Evolutionary conservation across 306 rosid species (phyloP).

Genomic region (Quillaja saponaria): DNA sequence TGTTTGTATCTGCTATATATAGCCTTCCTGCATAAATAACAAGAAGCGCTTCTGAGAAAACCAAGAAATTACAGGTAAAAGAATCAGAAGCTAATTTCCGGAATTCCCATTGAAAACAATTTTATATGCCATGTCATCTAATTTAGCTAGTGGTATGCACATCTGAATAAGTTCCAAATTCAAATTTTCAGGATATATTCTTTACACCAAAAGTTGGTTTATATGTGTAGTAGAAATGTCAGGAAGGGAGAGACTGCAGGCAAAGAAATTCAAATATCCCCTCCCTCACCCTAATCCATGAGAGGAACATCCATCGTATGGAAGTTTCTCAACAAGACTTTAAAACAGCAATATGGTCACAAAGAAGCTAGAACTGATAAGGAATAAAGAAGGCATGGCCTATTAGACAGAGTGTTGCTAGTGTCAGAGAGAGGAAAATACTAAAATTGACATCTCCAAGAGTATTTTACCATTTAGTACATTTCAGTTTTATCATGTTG

Average conservation of each 20-base stretch:
- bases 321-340: slow-evolving; percentile 1
- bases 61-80: slow-evolving; percentile 7
- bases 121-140: too few species aligned
- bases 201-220: slow-evolving; percentile 5
- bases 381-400: not conserved
- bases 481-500: slow-evolving; percentile 14
- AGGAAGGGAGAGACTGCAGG: not conserved
- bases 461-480: slow-evolving; percentile 6
- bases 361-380: not conserved
- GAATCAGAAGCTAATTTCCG: slow-evolving; percentile 23
- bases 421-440: not conserved
- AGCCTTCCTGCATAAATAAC: slow-evolving; percentile 64
- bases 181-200: slow-evolving; percentile 23
- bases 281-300: not conserved
- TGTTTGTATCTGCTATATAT: slow-evolving; percentile 90
- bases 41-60: slow-evolving; percentile 5
- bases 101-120: slow-evolving; percentile 16
- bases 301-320: not conserved
- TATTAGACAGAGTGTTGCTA: not conserved
- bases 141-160: too few species aligned
- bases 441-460: not conserved
- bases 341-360: not conserved
- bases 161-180: too few species aligned
- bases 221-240: not conserved
- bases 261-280: not conserved